These are phyloP conservation scores for Pulveroboletus sp. DNA, from an alignment of 768 basidiomycete species.

Conservation along the genomic window DNA sequence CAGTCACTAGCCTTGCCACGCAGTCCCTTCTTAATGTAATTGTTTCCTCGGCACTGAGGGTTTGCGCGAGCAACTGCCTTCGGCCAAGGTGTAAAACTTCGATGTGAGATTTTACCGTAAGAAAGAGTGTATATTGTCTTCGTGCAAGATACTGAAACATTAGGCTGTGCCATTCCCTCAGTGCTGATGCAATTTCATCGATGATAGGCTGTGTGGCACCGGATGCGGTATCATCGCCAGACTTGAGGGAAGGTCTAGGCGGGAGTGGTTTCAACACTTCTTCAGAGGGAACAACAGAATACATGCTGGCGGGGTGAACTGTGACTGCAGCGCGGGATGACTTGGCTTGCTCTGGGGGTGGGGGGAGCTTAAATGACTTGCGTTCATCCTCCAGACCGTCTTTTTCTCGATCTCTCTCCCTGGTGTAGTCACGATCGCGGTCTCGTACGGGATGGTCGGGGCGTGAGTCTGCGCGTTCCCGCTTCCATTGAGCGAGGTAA, in stretches of 20 bases:
- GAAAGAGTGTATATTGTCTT: conserved; percentile 87
- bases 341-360: conserved; percentile 70
- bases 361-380: conserved; percentile 68
- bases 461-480: conserved; percentile 27
- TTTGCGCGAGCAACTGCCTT: conserved; percentile 82
- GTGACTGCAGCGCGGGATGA: conserved; percentile 67
- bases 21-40: conserved; percentile 77
- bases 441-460: conserved; percentile 26
- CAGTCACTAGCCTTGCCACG: conserved; percentile 79
- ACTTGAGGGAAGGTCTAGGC: conserved; percentile 90
- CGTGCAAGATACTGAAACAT: conserved; percentile 89
- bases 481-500: conserved; percentile 42
- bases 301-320: conserved; percentile 71
- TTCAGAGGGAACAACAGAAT: conserved; percentile 65
- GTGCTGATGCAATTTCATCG: conserved; percentile 94
- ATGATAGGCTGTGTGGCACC: conserved; percentile 85
- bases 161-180: conserved; percentile 92
- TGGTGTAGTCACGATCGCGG: conserved; percentile 33
- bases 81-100: conserved; percentile 90
- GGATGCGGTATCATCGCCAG: conserved; percentile 87
- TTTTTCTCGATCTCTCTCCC: conserved; percentile 53
- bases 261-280: conserved; percentile 70
- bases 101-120: conserved; percentile 80
- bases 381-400: conserved; percentile 59
- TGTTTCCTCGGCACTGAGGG: conserved; percentile 83